Conservation (phyloP, 2,329 filamentous ascomycete genomes). For the Ascochyta clinopodiicola region DNA sequence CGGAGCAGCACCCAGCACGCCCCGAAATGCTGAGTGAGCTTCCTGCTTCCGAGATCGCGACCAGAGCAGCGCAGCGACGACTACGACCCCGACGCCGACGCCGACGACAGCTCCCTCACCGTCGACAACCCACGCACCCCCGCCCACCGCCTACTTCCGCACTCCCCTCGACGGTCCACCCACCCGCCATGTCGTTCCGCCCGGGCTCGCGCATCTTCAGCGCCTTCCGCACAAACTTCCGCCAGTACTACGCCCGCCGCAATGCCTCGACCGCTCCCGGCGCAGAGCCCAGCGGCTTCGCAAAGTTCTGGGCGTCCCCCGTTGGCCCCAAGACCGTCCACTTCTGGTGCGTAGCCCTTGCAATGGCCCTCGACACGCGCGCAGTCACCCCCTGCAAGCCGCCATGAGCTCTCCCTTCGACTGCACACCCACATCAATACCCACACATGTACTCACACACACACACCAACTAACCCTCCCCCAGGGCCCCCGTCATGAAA, state of each 20-base stretch:
- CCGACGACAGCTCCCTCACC: background rate
- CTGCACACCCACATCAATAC: background rate
- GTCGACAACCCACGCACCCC: slow-evolving; percentile 1
- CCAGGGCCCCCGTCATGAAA: slow-evolving; percentile 90
- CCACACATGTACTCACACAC: no score
- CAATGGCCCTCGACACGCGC: background rate
- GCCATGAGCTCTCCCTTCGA: no score
- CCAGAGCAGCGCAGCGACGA: background rate
- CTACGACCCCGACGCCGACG: no score
- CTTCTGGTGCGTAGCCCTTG: slow-evolving; percentile 75
- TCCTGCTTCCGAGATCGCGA: slow-evolving; percentile 13
- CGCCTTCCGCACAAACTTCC: slow-evolving; percentile 59
- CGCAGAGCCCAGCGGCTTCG: slow-evolving; percentile 62
- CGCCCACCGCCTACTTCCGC: slow-evolving; percentile 5
- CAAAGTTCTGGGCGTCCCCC: slow-evolving; percentile 67
- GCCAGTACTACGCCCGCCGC: slow-evolving; percentile 65
- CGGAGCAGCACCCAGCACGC: slow-evolving; percentile 32
- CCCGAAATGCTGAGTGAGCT: slow-evolving; percentile 33
- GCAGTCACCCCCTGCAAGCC: no score
- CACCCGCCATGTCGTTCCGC: slow-evolving; percentile 60
- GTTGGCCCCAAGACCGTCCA: slow-evolving; percentile 79
- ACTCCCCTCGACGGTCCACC: slow-evolving; percentile 17
- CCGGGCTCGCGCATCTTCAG: slow-evolving; percentile 64
- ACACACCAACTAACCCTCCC: slow-evolving; percentile 1
- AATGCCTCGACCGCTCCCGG: slow-evolving; percentile 71